Evolutionary conservation across 2,329 filamentous ascomycete species (phyloP).

Genomic region (Aspergillus terreus): DNA sequence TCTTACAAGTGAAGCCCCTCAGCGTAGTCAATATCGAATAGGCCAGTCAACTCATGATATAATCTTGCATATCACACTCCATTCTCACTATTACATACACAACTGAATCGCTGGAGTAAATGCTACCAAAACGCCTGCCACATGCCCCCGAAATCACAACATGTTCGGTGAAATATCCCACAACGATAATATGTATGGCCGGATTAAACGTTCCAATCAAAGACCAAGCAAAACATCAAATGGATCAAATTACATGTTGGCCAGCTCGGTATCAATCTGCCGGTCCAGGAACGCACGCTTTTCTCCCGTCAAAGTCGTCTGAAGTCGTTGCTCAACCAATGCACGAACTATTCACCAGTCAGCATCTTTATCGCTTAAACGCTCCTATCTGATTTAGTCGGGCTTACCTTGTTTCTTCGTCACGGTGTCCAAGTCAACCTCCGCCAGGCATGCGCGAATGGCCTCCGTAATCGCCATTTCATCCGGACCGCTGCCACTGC

Average conservation of each 20-base stretch:
- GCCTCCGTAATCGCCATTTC: constrained; percentile 78
- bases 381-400: background rate
- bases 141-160: background rate
- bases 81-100: background rate
- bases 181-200: background rate
- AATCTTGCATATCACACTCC: background rate
- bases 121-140: background rate
- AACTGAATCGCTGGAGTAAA: background rate
- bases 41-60: no score
- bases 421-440: constrained; percentile 92
- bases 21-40: no score
- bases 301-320: constrained; percentile 83
- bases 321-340: constrained; percentile 86
- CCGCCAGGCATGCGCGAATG: constrained; percentile 74
- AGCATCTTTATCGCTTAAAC: background rate
- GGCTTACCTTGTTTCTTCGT: constrained; percentile 85
- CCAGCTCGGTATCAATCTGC: constrained; percentile 89
- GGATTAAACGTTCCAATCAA: background rate
- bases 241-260: constrained; percentile 68
- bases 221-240: background rate
- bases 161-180: background rate
- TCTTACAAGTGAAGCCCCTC: no score
- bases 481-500: constrained; percentile 61
- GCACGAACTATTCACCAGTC: constrained; percentile 57
- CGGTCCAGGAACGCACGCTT: constrained; percentile 84